Conservation (phyloP, 768 basidiomycete genomes). For the Phlegmacium glaucopus region DNA sequence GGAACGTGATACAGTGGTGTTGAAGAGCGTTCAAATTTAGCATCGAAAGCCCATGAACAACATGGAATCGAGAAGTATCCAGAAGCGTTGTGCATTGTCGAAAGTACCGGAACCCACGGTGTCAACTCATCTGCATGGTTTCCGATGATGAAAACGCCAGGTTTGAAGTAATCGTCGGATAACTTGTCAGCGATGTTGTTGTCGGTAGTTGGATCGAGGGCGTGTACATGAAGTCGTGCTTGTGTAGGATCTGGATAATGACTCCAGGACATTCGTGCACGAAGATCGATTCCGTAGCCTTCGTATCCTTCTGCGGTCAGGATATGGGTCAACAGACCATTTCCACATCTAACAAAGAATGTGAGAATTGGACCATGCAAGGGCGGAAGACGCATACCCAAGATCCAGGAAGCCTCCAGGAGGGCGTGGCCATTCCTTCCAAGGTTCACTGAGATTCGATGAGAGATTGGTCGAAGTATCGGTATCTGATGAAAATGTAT, state of each 20-base stretch:
- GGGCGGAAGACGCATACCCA: slow-evolving; percentile 45
- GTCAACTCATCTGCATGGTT: slow-evolving; percentile 98
- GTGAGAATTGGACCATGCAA: slow-evolving; percentile 1
- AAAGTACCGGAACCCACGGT: slow-evolving; percentile 87
- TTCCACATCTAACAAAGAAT: slow-evolving; percentile 66
- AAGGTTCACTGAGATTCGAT: slow-evolving; percentile 37
- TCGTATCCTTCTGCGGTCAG: slow-evolving; percentile 78
- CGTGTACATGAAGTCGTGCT: slow-evolving; percentile 56
- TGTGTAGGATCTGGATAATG: slow-evolving; percentile 68
- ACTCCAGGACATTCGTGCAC: slow-evolving; percentile 81
- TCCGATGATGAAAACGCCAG: slow-evolving; percentile 76
- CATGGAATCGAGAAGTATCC: slow-evolving; percentile 88
- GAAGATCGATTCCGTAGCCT: slow-evolving; percentile 84
- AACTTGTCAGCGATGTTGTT: not conserved
- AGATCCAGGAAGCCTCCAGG: slow-evolving; percentile 86
- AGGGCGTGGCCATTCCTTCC: slow-evolving; percentile 76
- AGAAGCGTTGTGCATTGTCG: slow-evolving; percentile 54
- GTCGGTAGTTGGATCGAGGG: slow-evolving; percentile 59
- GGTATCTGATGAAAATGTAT: slow-evolving; percentile 42
- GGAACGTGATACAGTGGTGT: slow-evolving; percentile 28
- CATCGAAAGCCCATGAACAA: slow-evolving; percentile 82
- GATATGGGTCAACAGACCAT: slow-evolving; percentile 90
- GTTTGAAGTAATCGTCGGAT: slow-evolving; percentile 26
- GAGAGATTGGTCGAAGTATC: not conserved
- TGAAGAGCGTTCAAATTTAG: slow-evolving; percentile 52